Percentiles rank a stretch among this genome's conserved stretches.
phyloP scores from a whole-genome alignment of 1,284 basidiomycete genomes.

The Microbotryum lychnidis-dioicae region DNA sequence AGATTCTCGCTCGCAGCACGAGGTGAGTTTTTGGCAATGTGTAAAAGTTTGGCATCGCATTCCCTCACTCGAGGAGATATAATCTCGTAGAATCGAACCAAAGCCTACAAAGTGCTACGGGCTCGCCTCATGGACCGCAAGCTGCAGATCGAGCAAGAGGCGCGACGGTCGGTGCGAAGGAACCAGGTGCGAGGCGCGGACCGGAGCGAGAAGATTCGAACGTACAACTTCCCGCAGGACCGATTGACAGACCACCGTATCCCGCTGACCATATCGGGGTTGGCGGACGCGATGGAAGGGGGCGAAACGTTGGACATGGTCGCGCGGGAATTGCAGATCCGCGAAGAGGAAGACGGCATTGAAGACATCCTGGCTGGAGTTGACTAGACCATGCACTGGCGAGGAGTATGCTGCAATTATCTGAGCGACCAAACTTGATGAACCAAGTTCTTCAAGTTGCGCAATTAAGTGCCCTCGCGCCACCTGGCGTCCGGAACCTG shows the following conservation, averaged over 20 bases:
- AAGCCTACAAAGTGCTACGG: conserved; percentile 77
- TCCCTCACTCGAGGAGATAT: too few relatives aligned
- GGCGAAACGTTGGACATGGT: conserved; percentile 44
- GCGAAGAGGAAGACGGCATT: conserved; percentile 21
- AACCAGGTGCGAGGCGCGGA: conserved; percentile 70
- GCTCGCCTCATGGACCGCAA: conserved; percentile 65
- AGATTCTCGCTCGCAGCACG: conserved; percentile 92
- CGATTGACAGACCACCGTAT: conserved; percentile 87
- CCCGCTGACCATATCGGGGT: conserved; percentile 64
- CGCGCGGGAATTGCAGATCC: conserved; percentile 15
- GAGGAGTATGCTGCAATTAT: too few relatives aligned
- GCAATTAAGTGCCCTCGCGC: too few relatives aligned
- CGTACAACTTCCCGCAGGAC: conserved; percentile 85
- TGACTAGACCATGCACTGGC: too few relatives aligned
- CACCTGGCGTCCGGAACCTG: too few relatives aligned
- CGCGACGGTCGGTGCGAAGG: conserved; percentile 59
- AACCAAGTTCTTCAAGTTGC: too few relatives aligned
- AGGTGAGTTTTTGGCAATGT: conserved; percentile 47
- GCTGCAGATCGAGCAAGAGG: conserved; percentile 44
- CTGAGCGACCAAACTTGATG: too few relatives aligned
- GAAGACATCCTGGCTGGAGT: conserved; percentile 11
- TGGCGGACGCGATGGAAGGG: conserved; percentile 68
- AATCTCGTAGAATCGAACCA: conserved; percentile 61
- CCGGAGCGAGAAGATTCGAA: conserved; percentile 83
- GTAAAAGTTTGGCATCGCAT: too few relatives aligned